Evolutionary conservation across 1,139 yeast species (phyloP), one percentile per base, ranked within the genome.

Genomic region (Zygosaccharomyces pseudobailii): DNA sequence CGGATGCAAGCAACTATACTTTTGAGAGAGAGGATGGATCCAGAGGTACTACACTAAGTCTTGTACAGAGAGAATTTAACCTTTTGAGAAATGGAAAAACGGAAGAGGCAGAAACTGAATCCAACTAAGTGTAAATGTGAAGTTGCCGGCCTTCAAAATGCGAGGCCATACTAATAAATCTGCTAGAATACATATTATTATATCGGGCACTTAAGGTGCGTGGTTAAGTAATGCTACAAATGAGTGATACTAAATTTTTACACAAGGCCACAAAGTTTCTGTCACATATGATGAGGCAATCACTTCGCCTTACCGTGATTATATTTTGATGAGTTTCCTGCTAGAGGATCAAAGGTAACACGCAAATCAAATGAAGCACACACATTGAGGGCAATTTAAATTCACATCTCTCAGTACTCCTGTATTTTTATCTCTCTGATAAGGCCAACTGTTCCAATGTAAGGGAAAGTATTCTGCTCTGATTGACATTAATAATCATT

Each of bases 1-100:
- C 84, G 41, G 81, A 76, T 56, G 81, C 81, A 49, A 70, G 79
- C 37, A 73, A 77, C 52, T 71, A 71, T 50, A 53, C 68, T 39
- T 77, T 69, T 58, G 82, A 76, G 60, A 73, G 71, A 58, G 78
- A 74, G 52, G 83, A 78, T 48, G 86, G 85, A 47, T 59, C 71
- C 49, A 68, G 66, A 49, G 69, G 71, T 41, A 58, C 67, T 32
- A 61, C 67, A 36, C 61, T 73, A 46, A 71, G 70, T 52, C 67
- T 76, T 44, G 67, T 75, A 39, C 82, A 77, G 65, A 71, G 54
- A 46, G 68, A 64, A 28, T 50, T 64, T 47, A 62, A 63, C 50
- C 45, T 64, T 43, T 53, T 64, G 39, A 61, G 50, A 43, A 63
- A 62, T 43, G 61, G 62, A 25, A 63, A 58, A 46, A 40, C 54